Evolutionary conservation across 169 alveolate genomes (phyloP).

Genomic region (Hepatocystis sp.): DNA sequence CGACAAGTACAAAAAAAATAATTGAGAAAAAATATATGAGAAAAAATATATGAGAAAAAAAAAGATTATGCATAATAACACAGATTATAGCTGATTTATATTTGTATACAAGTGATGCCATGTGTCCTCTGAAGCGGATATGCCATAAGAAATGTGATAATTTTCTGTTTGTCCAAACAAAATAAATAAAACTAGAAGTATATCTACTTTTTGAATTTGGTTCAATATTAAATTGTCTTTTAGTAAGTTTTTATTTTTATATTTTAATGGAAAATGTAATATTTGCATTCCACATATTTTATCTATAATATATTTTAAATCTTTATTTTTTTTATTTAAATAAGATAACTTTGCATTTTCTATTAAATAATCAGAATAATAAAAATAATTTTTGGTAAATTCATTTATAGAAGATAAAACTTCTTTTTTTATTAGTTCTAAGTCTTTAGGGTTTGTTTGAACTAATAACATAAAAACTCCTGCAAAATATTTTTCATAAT

Average conservation of each 20-base stretch:
- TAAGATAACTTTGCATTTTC: conserved; percentile 57
- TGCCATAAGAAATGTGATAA: conserved; percentile 70
- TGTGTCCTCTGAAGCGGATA: conserved; percentile 54
- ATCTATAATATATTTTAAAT: conserved; percentile 63
- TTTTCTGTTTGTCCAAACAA: conserved; percentile 42
- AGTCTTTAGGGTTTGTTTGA: conserved; percentile 84
- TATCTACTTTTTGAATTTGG: conserved; percentile 52
- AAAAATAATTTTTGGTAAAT: conserved; percentile 42
- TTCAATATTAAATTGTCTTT: conserved; percentile 58
- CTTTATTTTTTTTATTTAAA: conserved; percentile 68
- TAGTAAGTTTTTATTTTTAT: conserved; percentile 36
- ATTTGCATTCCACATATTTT: conserved; percentile 64
- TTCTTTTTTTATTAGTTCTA: conserved; percentile 78
- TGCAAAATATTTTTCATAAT: conserved; percentile 85
- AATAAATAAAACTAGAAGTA: conserved; percentile 42
- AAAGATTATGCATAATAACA: no score
- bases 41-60: no score
- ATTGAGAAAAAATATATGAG: no score
- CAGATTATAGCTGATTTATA: conserved; percentile 24
- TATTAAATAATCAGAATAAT: conserved; percentile 69
- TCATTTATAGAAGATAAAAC: conserved; percentile 46
- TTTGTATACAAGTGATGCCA: conserved; percentile 33
- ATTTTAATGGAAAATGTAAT: conserved; percentile 53
- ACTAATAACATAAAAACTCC: conserved; percentile 85
- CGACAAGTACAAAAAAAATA: no score